These are phyloP conservation scores for Cytospora piceicola DNA, from an alignment of 2,329 filamentous ascomycete species.

Conservation along the genomic window DNA sequence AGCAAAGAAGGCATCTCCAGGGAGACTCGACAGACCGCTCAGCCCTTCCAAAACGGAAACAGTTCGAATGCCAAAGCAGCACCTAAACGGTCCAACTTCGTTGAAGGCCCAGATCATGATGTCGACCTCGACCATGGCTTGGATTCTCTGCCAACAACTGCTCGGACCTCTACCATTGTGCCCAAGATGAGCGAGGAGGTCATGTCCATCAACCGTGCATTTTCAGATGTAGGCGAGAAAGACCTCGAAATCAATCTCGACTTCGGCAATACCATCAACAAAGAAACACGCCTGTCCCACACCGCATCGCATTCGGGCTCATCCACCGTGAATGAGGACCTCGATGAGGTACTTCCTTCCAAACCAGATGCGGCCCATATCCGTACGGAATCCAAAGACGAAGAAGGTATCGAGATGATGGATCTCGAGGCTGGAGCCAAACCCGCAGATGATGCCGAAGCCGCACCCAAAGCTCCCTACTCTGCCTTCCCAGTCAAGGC, in stretches of 20 bases:
- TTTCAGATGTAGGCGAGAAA: not conserved
- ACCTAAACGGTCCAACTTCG: not conserved
- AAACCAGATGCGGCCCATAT: not conserved
- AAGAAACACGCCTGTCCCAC: conserved; percentile 7
- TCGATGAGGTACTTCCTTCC: conserved; percentile 6
- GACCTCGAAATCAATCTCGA: not conserved
- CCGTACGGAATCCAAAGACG: not conserved
- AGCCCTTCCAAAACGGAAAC: not conserved
- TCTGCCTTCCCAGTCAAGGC: conserved; percentile 45
- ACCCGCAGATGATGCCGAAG: conserved; percentile 7
- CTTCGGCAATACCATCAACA: not conserved
- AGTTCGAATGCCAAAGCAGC: not conserved
- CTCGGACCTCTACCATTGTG: not conserved
- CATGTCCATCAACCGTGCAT: not conserved
- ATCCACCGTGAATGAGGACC: conserved; percentile 15
- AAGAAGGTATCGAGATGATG: not conserved
- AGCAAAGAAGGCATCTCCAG: not conserved
- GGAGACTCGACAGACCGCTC: not conserved
- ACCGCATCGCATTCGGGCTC: conserved; percentile 15
- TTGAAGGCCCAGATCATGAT: not conserved
- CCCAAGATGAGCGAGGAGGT: conserved; percentile 8
- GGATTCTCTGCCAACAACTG: conserved; percentile 2
- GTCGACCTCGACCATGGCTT: not conserved
- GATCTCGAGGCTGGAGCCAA: conserved; percentile 16
- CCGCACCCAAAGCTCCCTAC: conserved; percentile 35